phyloP scores from a whole-genome alignment of 495 filamentous ascomycete species.

The Penicillium atrosanguineum region DNA sequence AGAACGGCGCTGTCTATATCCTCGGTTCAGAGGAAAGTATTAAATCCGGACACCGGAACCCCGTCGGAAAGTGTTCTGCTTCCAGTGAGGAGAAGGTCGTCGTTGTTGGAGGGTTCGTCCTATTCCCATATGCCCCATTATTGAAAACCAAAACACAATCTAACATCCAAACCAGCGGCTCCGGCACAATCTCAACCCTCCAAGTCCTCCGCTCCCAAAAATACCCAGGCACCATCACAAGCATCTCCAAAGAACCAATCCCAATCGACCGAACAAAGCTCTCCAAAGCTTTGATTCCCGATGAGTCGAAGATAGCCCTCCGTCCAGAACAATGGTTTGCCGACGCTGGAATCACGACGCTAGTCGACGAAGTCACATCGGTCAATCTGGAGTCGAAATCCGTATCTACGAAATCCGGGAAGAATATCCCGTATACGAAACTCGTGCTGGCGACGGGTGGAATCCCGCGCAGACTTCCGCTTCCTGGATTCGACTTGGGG shows the following conservation, averaged over 20 bases:
- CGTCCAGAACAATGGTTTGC: constrained; percentile 75
- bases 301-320: constrained; percentile 72
- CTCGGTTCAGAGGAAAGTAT: constrained; percentile 76
- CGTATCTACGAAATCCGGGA: constrained; percentile 69
- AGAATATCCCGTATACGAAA: constrained; percentile 74
- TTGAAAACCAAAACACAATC: background rate
- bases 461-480: constrained; percentile 69
- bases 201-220: constrained; percentile 79
- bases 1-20: constrained; percentile 80
- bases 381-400: constrained; percentile 74
- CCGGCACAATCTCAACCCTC: constrained; percentile 73
- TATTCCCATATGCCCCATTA: background rate
- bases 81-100: constrained; percentile 67
- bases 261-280: constrained; percentile 95
- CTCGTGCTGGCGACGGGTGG: constrained; percentile 88
- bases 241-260: constrained; percentile 79
- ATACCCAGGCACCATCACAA: constrained; percentile 76
- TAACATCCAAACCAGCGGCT: constrained; percentile 50
- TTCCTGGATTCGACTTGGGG: constrained; percentile 76
- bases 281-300: constrained; percentile 89
- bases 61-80: constrained; percentile 70
- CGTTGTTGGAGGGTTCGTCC: constrained; percentile 71
- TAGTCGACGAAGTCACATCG: constrained; percentile 70
- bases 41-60: constrained; percentile 67
- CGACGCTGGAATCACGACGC: constrained; percentile 65